phyloP scores from a whole-genome alignment of 2,329 filamentous ascomycete species.

The Aspergillus puulaauensis region DNA sequence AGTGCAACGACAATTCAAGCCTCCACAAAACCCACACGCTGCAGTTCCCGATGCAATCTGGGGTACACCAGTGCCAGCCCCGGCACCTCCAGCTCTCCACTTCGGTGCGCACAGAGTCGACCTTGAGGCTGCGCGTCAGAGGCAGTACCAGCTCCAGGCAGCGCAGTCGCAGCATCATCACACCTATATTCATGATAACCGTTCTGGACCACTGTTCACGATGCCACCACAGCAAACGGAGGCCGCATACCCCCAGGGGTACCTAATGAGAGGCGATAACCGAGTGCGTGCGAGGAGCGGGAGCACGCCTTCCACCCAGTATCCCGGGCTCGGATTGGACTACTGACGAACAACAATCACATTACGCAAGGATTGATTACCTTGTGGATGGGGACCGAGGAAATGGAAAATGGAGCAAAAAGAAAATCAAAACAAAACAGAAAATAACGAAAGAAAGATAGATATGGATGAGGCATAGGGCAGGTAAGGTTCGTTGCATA shows the following conservation, averaged over 20 bases:
- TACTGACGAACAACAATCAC: not conserved
- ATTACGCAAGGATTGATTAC: not conserved
- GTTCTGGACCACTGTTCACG: conserved; percentile 27
- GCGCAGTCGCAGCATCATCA: conserved; percentile 15
- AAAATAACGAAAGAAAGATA: not conserved
- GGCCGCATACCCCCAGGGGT: not conserved
- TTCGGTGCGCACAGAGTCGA: conserved; percentile 33
- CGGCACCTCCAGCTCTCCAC: conserved; percentile 18
- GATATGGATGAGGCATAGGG: conserved; percentile 15
- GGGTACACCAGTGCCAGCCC: conserved; percentile 9
- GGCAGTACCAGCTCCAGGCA: conserved; percentile 16
- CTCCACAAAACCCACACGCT: conserved; percentile 13
- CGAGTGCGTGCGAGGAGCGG: not conserved
- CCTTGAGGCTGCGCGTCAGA: conserved; percentile 27
- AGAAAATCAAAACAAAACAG: not conserved
- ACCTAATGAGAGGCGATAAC: not conserved
- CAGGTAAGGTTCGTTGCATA: not conserved
- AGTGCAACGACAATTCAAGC: conserved; percentile 12
- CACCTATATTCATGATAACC: conserved; percentile 27
- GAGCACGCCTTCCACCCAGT: not conserved
- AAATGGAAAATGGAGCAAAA: not conserved
- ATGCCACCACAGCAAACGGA: not conserved
- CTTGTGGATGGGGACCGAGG: not conserved
- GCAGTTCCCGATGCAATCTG: conserved; percentile 12
- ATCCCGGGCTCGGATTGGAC: not conserved